These are phyloP conservation scores for Hortaea sp. DNA, from an alignment of 2,329 filamentous ascomycete genomes.

Conservation along the genomic window DNA sequence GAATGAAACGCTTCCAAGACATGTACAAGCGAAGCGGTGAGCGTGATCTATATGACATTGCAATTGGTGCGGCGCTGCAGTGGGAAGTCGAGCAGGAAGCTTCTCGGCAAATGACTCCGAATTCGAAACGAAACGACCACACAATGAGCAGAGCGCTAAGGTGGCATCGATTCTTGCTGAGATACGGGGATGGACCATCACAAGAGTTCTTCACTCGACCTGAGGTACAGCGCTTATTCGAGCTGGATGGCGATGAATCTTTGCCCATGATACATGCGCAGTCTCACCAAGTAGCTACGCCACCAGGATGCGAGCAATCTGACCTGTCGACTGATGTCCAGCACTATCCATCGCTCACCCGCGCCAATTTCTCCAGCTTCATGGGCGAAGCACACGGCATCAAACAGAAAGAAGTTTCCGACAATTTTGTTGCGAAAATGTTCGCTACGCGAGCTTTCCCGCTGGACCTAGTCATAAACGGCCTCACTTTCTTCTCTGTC, in stretches of 20 bases:
- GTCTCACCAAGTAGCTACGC: too few relatives aligned
- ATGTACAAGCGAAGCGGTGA: slow-evolving; percentile 31
- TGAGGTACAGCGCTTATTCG: slow-evolving; percentile 21
- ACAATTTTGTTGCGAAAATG: slow-evolving; percentile 65
- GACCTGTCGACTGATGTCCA: too few relatives aligned
- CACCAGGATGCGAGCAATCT: too few relatives aligned
- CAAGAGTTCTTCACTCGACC: slow-evolving; percentile 19
- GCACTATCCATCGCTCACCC: slow-evolving; percentile 8
- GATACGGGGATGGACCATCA: slow-evolving; percentile 29
- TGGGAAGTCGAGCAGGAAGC: too few relatives aligned
- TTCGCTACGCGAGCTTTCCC: slow-evolving; percentile 70
- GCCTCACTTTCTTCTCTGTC: slow-evolving; percentile 61
- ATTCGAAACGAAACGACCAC: too few relatives aligned
- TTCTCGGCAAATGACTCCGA: too few relatives aligned
- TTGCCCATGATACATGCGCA: slow-evolving; percentile 12
- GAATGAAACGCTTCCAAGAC: slow-evolving; percentile 15
- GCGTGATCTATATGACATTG: slow-evolving; percentile 26
- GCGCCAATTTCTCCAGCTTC: slow-evolving; percentile 17
- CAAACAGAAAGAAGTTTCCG: slow-evolving; percentile 44
- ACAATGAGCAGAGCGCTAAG: too few relatives aligned
- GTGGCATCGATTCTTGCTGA: slow-evolving; percentile 27
- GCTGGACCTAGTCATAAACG: slow-evolving; percentile 60
- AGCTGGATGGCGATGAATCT: slow-evolving; percentile 10
- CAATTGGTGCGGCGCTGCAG: too few relatives aligned
- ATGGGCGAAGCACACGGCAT: slow-evolving; percentile 33